Base-by-base conservation (phyloP, 257 asterid species). In the Jacaranda mimosifolia region DNA sequence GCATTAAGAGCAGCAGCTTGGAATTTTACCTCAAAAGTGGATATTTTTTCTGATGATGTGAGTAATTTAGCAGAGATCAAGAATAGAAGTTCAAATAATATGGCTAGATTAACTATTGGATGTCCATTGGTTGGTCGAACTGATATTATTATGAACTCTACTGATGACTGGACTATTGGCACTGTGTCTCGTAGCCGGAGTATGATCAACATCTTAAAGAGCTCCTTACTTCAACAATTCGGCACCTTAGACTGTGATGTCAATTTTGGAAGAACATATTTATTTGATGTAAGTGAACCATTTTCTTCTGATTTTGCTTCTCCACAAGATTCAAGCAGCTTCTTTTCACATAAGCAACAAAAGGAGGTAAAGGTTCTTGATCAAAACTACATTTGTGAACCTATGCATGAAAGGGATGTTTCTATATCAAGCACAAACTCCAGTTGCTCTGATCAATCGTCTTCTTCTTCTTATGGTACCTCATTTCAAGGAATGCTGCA, bases 401-500 rank as follows among this genome's bases (percentile, higher is more conserved):
- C 91, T 43, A 82, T 88, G 77, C 83, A 89, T 72, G 86, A 73
- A 79, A 85, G 96, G 84, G 77, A 77, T 21, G 65, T 81, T 58
- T 92, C 97, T 49, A 55, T 83, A 39, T 89, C 96, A 10, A 94
- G 96, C 84, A 82, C 96, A 21, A 88, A 80, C 79, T 88, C 96
- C 7, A 76, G 89, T 53, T 75, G 80, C 80, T 90, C 97, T 3
- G 90, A 87, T 73, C 87, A 83, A 77, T 90, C 89, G 9, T 81
- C 87, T 59, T 77, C 87, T 49, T 89, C 92, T 43, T 73, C 86
- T 4, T 72, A 83, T 32, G 79, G 84, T 15, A 21, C 70, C 45
- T 75, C 85, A 17, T 91, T 79, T 75, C 99, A 91, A 70, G 98
- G 94, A 81, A 90, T 90, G 98, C 86, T 95, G 73, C 90, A 91